These are phyloP conservation scores for Dillenia turbinata DNA, from an alignment of 164 flowering plant species.

Conservation along the genomic window DNA sequence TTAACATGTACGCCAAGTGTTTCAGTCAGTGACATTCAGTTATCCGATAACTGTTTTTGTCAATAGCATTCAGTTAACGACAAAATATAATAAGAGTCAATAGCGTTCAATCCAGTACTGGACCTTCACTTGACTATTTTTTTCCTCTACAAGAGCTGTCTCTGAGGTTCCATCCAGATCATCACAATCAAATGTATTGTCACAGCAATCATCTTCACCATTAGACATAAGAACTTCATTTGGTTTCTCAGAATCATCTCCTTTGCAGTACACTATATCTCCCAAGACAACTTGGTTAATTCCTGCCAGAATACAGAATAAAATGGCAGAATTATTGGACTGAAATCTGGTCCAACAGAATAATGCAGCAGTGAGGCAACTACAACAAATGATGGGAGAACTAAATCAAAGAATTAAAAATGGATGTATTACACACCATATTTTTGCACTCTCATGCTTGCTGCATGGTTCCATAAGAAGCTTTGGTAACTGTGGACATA, in stretches of 20 bases:
- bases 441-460: slow-evolving; percentile 76
- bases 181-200: slow-evolving; percentile 28
- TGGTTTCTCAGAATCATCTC: slow-evolving; percentile 22
- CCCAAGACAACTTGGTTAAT: slow-evolving; percentile 61
- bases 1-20: too few relatives aligned
- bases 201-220: slow-evolving; percentile 32
- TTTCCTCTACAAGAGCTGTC: slow-evolving; percentile 38
- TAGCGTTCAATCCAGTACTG: neutral
- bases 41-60: too few relatives aligned
- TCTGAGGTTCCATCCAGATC: slow-evolving; percentile 43
- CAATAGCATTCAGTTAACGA: too few relatives aligned
- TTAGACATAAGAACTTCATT: slow-evolving; percentile 23
- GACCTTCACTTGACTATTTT: slow-evolving; percentile 57
- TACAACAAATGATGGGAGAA: neutral
- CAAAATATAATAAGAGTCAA: too few relatives aligned
- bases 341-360: too few relatives aligned
- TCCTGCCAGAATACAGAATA: slow-evolving; percentile 35
- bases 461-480: slow-evolving; percentile 96
- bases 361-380: too few relatives aligned
- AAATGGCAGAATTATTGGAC: too few relatives aligned
- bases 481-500: slow-evolving; percentile 98
- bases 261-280: slow-evolving; percentile 75
- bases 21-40: too few relatives aligned
- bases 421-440: slow-evolving; percentile 47
- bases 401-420: neutral